Evolutionary conservation across 768 basidiomycete genomes (phyloP).

Genomic region (Gautieria morchelliformis): DNA sequence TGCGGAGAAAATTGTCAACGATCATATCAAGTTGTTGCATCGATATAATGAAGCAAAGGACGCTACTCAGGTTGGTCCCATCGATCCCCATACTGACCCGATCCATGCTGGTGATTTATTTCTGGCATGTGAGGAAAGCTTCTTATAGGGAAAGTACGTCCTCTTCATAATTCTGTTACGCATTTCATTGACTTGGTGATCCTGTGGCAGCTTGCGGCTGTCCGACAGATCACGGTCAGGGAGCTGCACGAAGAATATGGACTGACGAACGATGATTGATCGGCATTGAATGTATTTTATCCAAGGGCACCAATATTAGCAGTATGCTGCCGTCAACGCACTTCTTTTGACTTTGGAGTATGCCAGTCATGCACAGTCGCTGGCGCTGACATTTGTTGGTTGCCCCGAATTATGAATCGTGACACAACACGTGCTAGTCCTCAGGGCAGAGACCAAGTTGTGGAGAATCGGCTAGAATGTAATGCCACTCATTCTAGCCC

Average conservation of each 20-base stretch:
- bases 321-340: no score
- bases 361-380: no score
- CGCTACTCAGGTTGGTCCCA: constrained; percentile 52
- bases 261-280: constrained; percentile 46
- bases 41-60: constrained; percentile 78
- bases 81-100: neutral
- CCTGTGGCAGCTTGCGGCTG: constrained; percentile 50
- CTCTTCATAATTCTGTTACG: neutral
- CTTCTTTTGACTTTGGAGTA: no score
- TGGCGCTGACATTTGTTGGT: no score
- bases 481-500: no score
- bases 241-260: constrained; percentile 69
- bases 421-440: no score
- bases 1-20: constrained; percentile 49
- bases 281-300: no score
- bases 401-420: no score
- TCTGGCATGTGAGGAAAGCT: constrained; percentile 35
- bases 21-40: constrained; percentile 65
- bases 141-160: constrained; percentile 59
- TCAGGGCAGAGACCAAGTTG: no score
- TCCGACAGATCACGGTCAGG: constrained; percentile 59
- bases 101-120: neutral
- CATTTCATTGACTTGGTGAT: neutral
- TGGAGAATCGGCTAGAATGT: no score
- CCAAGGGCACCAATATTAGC: no score